Base-by-base conservation (phyloP, 2,329 filamentous ascomycete species). In the Aureobasidium melanogenum region DNA sequence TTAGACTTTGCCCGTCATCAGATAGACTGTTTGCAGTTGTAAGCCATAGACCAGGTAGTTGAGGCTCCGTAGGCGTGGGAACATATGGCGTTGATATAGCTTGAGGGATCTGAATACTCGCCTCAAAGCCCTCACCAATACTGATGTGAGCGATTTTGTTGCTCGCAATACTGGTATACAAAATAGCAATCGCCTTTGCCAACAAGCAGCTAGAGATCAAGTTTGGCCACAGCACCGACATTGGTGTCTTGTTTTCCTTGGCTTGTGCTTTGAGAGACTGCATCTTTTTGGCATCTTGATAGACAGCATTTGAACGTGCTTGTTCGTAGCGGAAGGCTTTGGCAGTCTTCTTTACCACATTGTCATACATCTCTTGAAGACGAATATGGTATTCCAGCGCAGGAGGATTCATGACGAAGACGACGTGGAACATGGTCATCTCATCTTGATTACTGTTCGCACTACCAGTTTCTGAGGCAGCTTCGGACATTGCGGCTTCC, bases 371-470 rank as follows among this genome's bases (percentile, higher is more conserved):
- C 65, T 95, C 89, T 46, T 88, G 83, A 48, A 95, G 78, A 14
- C 83, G 78, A 69, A 78, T 80, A 61, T 89, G 88, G 66, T 88
- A 86, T 70, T 96, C 89, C 61, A 92, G 80, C 57, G 87, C 84
- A 54, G 87, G 87, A 3, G 91, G 89, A 66, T 90, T 88, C 65
- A 97, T 78, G 55, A 96, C 89, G 72, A 97, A 97, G 26, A 97
- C 91, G 12, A 97, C 83, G 72, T 97, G 96, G 76, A 99, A 99
- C 93, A 97, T 97, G 64, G 87, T 91, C 89, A 97, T 92, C 71
- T 89, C 86, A 39, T 62, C 55, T 73, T 75, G 10, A 69, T 73
- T 15, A 70, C 51, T 63, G 3, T 63, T 62, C 19, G 64, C 70
- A 26, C 71, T 73, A 8, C 66, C 63, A 17, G 70, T 71, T 54